Evolutionary conservation across 2,329 filamentous ascomycete species (phyloP).

Genomic region (Coniochaeta sp.): DNA sequence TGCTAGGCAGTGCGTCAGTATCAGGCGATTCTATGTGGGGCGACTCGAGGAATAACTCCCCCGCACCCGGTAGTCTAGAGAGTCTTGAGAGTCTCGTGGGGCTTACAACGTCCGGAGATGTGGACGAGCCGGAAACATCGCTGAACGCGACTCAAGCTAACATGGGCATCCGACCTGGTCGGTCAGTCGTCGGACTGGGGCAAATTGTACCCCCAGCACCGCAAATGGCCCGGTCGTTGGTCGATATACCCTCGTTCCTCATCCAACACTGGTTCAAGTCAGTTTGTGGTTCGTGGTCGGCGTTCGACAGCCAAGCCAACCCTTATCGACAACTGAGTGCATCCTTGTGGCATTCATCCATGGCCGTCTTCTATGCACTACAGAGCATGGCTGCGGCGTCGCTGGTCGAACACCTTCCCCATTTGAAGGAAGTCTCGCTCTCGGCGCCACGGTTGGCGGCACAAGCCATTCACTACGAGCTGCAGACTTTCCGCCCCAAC

Average conservation of each 20-base stretch:
- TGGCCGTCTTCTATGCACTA: slow-evolving; percentile 16
- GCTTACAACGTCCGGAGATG: background rate
- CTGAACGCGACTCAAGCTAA: background rate
- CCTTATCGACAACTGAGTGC: slow-evolving; percentile 16
- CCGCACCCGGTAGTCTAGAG: background rate
- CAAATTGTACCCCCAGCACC: background rate
- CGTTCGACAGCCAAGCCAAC: slow-evolving; percentile 17
- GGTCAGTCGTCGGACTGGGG: background rate
- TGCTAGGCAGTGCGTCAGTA: background rate
- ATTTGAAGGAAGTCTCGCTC: slow-evolving; percentile 13
- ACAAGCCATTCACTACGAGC: slow-evolving; percentile 16
- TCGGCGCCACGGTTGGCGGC: slow-evolving; percentile 13
- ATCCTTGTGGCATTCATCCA: slow-evolving; percentile 14
- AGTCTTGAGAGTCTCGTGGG: background rate
- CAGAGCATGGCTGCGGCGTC: slow-evolving; percentile 20
- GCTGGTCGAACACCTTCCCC: slow-evolving; percentile 16
- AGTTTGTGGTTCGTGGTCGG: slow-evolving; percentile 19
- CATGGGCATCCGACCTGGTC: background rate
- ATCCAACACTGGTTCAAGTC: slow-evolving; percentile 22
- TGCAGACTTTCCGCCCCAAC: slow-evolving; percentile 10
- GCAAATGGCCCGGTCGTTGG: slow-evolving; percentile 11
- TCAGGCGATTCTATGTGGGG: background rate
- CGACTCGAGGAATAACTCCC: background rate
- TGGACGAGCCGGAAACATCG: background rate
- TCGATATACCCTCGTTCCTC: slow-evolving; percentile 17